Evolutionary conservation across 495 filamentous ascomycete species (phyloP), one percentile per base, ranked within the genome.

Genomic region (Aspergillus taichungensis): DNA sequence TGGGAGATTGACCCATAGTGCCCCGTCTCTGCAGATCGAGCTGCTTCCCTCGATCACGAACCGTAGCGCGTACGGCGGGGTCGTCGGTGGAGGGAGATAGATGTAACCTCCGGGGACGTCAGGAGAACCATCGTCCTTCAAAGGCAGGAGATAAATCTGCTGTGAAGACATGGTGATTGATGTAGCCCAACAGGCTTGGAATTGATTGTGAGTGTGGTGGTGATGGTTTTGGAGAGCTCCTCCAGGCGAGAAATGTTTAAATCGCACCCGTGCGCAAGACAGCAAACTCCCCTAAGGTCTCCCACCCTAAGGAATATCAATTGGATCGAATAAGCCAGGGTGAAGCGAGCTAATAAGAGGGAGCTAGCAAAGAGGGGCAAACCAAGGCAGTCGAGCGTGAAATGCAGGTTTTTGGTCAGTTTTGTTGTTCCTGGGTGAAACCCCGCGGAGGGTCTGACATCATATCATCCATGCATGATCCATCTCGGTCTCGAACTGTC

Each of bases 1-100:
- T 3, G 94, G 94, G 43, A 95, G 83, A 63, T 99, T 97, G 45
- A 92, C 85, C 91, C 92, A 97, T 42, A 99, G 72, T 53, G 84
- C 94, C 34, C 94, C 94, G 59, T 95, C 73, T 40, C 88, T 77
- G 66, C 88, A 95, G 69, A 97, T 94, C 33, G 92, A 94, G 63
- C 89, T 95, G 36, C 88, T 89, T 40, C 94, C 94, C 63, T 96
- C 89, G 56, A 99, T 94, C 34, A 86, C 79, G 63, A 99, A 96
- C 24, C 94, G 82, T 35, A 99, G 73, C 37, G 77, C 74, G 55
- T 97, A 84, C 12, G 84, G 76, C 9, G 79, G 79, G 40, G 76
- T 66, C 2, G 75, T 72, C 37, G 83, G 85, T 24, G 94, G 81
- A 1, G 88, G 83, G 3, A 99, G 72, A 63, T 95, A 94, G 51